Conservation (phyloP, 305 asterid genomes). For the Fraxinus albicans region DNA sequence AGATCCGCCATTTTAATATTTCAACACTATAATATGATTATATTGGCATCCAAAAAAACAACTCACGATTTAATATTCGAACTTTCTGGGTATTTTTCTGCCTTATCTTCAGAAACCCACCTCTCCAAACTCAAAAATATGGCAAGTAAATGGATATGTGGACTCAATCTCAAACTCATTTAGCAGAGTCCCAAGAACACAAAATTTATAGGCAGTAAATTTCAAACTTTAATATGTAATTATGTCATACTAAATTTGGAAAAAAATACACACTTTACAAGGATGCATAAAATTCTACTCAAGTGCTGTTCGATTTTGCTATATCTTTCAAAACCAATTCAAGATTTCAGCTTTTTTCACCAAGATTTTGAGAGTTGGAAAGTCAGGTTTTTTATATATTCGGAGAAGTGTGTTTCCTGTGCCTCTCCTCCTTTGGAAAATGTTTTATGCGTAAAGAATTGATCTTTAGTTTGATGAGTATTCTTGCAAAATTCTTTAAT, state of each 20-base stretch:
- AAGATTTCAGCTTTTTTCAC: slow-evolving; percentile 24
- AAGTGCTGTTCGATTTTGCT: slow-evolving; percentile 1
- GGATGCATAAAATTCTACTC: slow-evolving; percentile 6
- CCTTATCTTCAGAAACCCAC: slow-evolving; percentile 24
- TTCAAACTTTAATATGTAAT: slow-evolving; percentile 17
- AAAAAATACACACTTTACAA: slow-evolving; percentile 3
- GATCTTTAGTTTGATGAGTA: slow-evolving; percentile 4
- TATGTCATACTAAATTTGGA: slow-evolving; percentile 13
- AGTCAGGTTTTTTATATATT: slow-evolving; percentile 22
- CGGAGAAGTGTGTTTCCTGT: slow-evolving; percentile 28
- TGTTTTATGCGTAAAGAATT: slow-evolving; percentile 5
- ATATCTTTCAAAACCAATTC: slow-evolving; percentile 29
- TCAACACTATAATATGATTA: slow-evolving; percentile 16
- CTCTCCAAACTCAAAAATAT: not conserved
- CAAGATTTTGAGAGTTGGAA: slow-evolving; percentile 14
- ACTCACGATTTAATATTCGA: slow-evolving; percentile 8
- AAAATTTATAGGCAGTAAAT: slow-evolving; percentile 15
- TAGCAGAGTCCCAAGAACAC: not conserved
- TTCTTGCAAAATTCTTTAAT: too few species aligned
- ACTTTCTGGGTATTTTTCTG: not conserved
- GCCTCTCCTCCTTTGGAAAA: slow-evolving; percentile 39
- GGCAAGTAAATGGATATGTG: not conserved
- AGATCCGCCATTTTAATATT: slow-evolving; percentile 71
- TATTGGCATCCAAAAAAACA: slow-evolving; percentile 14
- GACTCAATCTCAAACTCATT: not conserved